Conservation (phyloP, 805 yeast genomes). For the Lipomyces yamanashiensis region DNA sequence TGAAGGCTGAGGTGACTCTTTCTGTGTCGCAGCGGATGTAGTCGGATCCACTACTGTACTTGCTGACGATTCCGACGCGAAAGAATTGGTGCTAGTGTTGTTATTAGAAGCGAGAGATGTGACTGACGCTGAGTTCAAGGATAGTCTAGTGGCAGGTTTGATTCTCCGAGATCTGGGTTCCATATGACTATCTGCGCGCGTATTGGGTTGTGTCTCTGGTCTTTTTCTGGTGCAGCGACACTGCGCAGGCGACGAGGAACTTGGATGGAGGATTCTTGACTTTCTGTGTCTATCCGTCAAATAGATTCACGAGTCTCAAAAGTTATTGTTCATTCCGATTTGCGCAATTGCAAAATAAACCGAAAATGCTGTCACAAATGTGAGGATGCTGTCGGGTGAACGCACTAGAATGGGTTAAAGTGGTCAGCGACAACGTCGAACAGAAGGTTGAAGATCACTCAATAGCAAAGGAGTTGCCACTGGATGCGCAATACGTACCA, state of each 20-base stretch:
- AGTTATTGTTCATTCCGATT: too few species aligned
- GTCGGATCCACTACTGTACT: conserved; percentile 10
- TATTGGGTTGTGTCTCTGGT: not conserved
- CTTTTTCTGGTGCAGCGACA: not conserved
- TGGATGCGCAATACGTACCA: too few species aligned
- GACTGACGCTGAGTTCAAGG: not conserved
- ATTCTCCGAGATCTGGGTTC: conserved; percentile 24
- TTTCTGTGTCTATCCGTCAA: not conserved
- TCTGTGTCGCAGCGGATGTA: not conserved
- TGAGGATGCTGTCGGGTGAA: too few species aligned
- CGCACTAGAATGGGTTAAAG: too few species aligned
- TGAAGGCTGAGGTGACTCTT: not conserved
- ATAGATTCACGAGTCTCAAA: too few species aligned
- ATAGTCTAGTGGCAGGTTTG: not conserved
- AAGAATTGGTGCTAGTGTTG: not conserved
- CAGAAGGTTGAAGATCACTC: too few species aligned
- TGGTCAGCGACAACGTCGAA: too few species aligned
- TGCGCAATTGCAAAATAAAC: too few species aligned
- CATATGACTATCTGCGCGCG: conserved; percentile 18
- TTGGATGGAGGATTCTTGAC: not conserved
- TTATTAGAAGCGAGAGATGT: not conserved
- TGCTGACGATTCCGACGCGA: conserved; percentile 17
- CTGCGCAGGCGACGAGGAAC: not conserved
- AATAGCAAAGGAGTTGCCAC: too few species aligned
- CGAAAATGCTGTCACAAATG: too few species aligned